phyloP scores from a whole-genome alignment of 768 basidiomycete species.

The Tylopilus felleus region DNA sequence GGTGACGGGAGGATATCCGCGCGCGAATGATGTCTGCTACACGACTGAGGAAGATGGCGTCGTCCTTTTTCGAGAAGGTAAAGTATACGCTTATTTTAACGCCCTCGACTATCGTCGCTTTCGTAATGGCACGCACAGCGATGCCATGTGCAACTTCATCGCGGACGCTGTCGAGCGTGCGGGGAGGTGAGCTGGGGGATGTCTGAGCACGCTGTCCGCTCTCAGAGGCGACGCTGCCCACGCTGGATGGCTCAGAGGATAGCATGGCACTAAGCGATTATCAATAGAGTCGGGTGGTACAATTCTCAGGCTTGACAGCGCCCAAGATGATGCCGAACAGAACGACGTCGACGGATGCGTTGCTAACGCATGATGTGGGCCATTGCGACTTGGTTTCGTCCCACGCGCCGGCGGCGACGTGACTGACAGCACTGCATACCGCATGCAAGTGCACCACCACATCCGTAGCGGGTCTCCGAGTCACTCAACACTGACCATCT shows the following conservation, averaged over 20 bases:
- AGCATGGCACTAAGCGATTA: slow-evolving; percentile 9
- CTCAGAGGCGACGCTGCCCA: slow-evolving; percentile 3
- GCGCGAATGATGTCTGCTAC: slow-evolving; percentile 49
- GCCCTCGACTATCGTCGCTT: slow-evolving; percentile 48
- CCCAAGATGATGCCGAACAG: too few species aligned
- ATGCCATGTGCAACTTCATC: slow-evolving; percentile 57
- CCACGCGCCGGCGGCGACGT: too few species aligned
- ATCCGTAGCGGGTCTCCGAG: too few species aligned
- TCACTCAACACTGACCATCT: too few species aligned
- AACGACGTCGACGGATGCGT: too few species aligned
- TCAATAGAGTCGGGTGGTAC: too few species aligned
- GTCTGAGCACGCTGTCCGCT: background rate
- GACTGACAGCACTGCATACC: too few species aligned
- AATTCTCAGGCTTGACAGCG: too few species aligned
- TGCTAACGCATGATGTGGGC: too few species aligned
- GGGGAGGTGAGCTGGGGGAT: slow-evolving; percentile 12
- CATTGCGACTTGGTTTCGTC: too few species aligned
- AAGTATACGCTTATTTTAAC: slow-evolving; percentile 58
- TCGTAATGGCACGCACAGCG: slow-evolving; percentile 51
- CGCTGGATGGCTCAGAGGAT: slow-evolving; percentile 29
- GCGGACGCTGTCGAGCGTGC: slow-evolving; percentile 59
- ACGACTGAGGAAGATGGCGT: slow-evolving; percentile 52
- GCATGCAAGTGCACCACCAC: too few species aligned
- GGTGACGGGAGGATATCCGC: slow-evolving; percentile 41
- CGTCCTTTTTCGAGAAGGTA: slow-evolving; percentile 55